Conservation (phyloP, 768 basidiomycete species). For the Phlebiopsis flavidoalba region DNA sequence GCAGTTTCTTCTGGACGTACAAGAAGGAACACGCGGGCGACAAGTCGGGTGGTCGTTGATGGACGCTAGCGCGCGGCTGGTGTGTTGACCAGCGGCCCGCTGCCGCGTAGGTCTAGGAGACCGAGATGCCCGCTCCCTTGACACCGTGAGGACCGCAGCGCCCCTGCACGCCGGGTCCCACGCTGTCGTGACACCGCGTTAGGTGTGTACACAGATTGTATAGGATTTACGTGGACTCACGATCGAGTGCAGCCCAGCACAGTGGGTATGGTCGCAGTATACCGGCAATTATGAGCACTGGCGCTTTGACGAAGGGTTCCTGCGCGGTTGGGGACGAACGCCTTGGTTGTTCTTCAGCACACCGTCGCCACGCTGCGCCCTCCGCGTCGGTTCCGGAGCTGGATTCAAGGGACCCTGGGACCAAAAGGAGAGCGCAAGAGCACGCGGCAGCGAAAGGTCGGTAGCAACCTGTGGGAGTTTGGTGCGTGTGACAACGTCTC, state of each 20-base stretch:
- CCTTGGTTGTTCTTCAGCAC: constrained; percentile 49
- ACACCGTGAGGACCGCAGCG: constrained; percentile 29
- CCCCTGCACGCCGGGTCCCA: constrained; percentile 30
- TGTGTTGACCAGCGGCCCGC: constrained; percentile 66
- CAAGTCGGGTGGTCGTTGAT: constrained; percentile 69
- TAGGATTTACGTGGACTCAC: background rate
- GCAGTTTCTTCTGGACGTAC: constrained; percentile 85
- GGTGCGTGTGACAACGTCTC: constrained; percentile 32
- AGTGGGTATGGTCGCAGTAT: constrained; percentile 39
- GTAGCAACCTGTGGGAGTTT: constrained; percentile 59
- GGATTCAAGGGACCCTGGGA: constrained; percentile 64
- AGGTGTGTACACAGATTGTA: constrained; percentile 13
- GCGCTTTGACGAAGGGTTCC: constrained; percentile 62
- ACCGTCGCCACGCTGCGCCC: constrained; percentile 9
- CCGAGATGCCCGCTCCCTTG: constrained; percentile 7
- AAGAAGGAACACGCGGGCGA: constrained; percentile 66
- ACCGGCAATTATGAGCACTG: constrained; percentile 60
- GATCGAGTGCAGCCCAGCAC: constrained; percentile 28
- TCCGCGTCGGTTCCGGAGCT: constrained; percentile 42
- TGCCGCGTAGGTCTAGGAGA: constrained; percentile 16
- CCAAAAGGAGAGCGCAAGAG: constrained; percentile 37
- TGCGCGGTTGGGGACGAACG: constrained; percentile 66
- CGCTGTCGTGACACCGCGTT: constrained; percentile 24
- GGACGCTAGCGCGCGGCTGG: constrained; percentile 58
- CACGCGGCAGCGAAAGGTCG: constrained; percentile 38